phyloP scores from a whole-genome alignment of 257 asterid genomes.

The Solanum neorickii region DNA sequence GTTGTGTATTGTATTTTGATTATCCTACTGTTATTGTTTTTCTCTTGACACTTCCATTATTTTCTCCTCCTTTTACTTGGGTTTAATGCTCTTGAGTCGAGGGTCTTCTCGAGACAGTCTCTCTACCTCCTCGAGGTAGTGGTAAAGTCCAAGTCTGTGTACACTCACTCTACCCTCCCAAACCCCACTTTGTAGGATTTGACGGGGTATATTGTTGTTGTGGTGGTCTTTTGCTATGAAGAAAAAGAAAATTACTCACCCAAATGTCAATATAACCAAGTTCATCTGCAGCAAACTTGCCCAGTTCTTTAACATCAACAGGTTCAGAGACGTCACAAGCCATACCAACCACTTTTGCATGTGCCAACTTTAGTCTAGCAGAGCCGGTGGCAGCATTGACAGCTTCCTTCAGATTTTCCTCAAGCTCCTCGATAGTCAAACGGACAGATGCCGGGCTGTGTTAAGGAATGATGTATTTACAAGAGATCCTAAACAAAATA shows the following conservation, averaged over 20 bases:
- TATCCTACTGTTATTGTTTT: neutral
- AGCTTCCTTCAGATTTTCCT: slow-evolving; percentile 63
- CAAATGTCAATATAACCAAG: slow-evolving; percentile 80
- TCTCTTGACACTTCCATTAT: neutral
- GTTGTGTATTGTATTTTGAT: neutral
- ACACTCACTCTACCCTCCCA: neutral
- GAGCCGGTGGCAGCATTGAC: slow-evolving; percentile 30
- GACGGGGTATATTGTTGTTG: neutral
- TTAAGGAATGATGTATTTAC: slow-evolving; percentile 16
- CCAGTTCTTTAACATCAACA: slow-evolving; percentile 67
- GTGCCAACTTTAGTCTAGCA: slow-evolving; percentile 30
- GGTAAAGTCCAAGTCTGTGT: neutral
- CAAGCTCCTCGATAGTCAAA: slow-evolving; percentile 57
- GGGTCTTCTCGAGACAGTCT: neutral
- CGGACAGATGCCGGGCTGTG: slow-evolving; percentile 77
- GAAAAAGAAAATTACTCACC: slow-evolving; percentile 28
- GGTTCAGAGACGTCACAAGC: slow-evolving; percentile 90
- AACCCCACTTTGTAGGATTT: neutral
- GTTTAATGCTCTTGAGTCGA: neutral
- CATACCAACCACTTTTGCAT: slow-evolving; percentile 72
- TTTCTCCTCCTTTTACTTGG: neutral
- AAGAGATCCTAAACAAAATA: neutral
- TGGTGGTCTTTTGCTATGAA: neutral
- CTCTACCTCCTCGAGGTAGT: neutral
- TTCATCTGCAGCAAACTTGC: slow-evolving; percentile 52